A percentile compares a stretch with the other conserved stretches of the same genome.
These are phyloP conservation scores for Helichrysum umbraculigerum DNA, from an alignment of 129 eudicot genomes.

Conservation along the genomic window DNA sequence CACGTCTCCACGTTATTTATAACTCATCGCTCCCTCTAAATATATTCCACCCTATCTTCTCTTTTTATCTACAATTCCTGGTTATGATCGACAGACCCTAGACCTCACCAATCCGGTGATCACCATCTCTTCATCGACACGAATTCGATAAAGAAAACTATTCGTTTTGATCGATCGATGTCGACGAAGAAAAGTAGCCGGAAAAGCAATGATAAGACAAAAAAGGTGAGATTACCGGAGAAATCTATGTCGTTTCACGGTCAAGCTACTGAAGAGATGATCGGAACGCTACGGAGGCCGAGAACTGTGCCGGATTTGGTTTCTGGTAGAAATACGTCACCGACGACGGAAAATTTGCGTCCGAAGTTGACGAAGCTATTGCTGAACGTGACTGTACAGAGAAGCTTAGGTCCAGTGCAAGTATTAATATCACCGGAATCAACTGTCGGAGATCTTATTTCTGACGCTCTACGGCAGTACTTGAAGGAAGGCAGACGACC, in stretches of 20 bases:
- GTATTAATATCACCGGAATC: constrained; percentile 67
- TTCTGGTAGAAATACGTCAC: constrained; percentile 24
- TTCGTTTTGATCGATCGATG: constrained; percentile 39
- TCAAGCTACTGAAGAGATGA: constrained; percentile 32
- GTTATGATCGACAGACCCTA: constrained; percentile 37
- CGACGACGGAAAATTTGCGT: constrained; percentile 21
- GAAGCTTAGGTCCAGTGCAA: constrained; percentile 74
- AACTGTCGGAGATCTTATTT: constrained; percentile 60
- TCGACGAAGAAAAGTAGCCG: constrained; percentile 53
- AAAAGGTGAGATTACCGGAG: constrained; percentile 49
- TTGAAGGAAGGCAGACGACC: constrained; percentile 80
- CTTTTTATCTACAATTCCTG: constrained; percentile 15
- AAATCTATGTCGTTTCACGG: constrained; percentile 77
- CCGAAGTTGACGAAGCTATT: constrained; percentile 73
- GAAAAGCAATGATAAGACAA: constrained; percentile 43
- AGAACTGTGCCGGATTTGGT: constrained; percentile 75
- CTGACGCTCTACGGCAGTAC: constrained; percentile 57
- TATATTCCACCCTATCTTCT: neutral
- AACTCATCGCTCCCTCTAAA: neutral
- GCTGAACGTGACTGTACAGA: constrained; percentile 72
- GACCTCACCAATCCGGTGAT: constrained; percentile 32
- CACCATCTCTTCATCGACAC: neutral
- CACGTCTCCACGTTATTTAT: constrained; percentile 11
- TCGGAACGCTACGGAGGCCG: constrained; percentile 51
- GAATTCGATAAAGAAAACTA: neutral